phyloP scores from a whole-genome alignment of 2,329 filamentous ascomycete genomes.

The Calonectria pteridis region DNA sequence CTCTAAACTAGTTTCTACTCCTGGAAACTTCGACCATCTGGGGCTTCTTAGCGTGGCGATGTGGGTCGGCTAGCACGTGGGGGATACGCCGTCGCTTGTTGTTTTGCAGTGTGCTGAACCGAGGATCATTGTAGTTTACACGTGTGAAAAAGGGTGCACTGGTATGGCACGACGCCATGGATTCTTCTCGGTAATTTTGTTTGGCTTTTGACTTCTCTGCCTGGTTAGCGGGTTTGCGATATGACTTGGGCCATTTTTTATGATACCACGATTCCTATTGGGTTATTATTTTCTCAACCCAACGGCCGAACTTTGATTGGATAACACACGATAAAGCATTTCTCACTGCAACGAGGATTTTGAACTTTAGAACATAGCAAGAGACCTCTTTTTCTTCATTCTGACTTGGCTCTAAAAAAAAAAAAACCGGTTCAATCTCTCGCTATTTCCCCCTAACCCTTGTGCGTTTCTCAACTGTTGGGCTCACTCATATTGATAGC shows the following conservation, averaged over 20 bases:
- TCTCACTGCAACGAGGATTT: background rate
- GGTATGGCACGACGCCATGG: background rate
- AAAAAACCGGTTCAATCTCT: background rate
- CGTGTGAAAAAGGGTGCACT: background rate
- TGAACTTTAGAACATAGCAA: constrained; percentile 11
- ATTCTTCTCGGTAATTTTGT: background rate
- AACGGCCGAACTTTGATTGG: background rate
- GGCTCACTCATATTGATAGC: background rate
- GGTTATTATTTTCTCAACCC: background rate
- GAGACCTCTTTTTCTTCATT: constrained; percentile 26
- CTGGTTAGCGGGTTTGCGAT: background rate
- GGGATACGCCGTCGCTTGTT: background rate
- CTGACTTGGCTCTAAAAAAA: constrained; percentile 25
- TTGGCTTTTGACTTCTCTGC: background rate
- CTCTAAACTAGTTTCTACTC: background rate
- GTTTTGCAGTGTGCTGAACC: background rate
- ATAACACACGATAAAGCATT: background rate
- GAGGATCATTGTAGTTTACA: background rate
- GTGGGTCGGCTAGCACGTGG: background rate
- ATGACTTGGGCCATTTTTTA: background rate
- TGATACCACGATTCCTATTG: constrained; percentile 15
- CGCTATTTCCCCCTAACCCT: background rate
- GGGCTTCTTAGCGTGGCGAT: background rate
- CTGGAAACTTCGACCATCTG: background rate
- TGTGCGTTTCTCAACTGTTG: background rate